Evolutionary conservation across 345 rosid genomes (phyloP).

Genomic region (Eucalyptus cladocalyx): DNA sequence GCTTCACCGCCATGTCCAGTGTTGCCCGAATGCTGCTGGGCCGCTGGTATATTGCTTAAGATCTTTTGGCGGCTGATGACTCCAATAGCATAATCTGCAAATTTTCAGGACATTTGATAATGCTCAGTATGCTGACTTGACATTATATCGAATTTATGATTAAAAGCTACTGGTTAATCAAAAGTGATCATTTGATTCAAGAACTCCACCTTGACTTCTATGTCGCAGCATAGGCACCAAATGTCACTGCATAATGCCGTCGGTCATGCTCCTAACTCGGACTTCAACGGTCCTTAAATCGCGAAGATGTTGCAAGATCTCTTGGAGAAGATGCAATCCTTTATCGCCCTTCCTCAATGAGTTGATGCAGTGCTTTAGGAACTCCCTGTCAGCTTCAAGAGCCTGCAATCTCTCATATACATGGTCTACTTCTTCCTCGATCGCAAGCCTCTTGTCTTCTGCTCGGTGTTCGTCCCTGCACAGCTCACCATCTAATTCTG

Average conservation of each 20-base stretch:
- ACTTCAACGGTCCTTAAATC: constrained; percentile 56
- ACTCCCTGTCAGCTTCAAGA: constrained; percentile 88
- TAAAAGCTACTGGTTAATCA: background rate
- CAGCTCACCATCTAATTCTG: constrained; percentile 9
- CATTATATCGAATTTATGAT: background rate
- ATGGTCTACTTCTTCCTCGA: constrained; percentile 80
- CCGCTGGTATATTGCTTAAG: background rate
- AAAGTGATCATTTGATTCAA: background rate
- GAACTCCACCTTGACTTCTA: background rate
- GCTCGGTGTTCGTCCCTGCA: constrained; percentile 6
- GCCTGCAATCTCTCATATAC: constrained; percentile 86
- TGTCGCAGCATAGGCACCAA: background rate
- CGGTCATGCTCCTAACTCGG: constrained; percentile 27
- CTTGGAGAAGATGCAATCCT: constrained; percentile 68
- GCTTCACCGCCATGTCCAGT: background rate
- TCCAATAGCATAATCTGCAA: background rate
- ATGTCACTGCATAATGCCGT: constrained; percentile 4
- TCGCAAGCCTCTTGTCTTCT: constrained; percentile 11
- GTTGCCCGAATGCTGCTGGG: background rate
- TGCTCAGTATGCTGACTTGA: background rate
- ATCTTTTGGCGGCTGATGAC: background rate
- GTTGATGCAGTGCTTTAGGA: constrained; percentile 68
- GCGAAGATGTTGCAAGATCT: constrained; percentile 81
- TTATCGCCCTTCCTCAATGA: constrained; percentile 93
- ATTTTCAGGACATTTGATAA: background rate